Percentiles rank a stretch among this genome's conserved stretches.
phyloP scores from a whole-genome alignment of 129 eudicot species.

The Flaveria sonorensis region DNA sequence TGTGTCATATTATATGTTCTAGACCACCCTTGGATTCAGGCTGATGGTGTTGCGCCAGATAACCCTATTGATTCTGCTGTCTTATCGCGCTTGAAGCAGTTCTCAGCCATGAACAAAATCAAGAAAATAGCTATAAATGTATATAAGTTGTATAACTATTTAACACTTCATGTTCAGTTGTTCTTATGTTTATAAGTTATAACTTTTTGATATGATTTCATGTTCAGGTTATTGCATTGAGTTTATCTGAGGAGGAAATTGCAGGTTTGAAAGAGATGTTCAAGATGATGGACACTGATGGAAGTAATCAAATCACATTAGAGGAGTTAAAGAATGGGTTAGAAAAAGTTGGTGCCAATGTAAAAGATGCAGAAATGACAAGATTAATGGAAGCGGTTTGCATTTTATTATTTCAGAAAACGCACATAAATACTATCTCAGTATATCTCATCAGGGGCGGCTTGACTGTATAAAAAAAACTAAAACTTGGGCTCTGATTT shows the following conservation, averaged over 20 bases:
- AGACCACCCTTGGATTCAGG: slow-evolving; percentile 22
- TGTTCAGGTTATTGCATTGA: slow-evolving; percentile 10
- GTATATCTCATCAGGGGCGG: background rate
- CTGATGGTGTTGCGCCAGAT: slow-evolving; percentile 16
- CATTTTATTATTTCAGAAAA: background rate
- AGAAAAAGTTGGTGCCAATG: slow-evolving; percentile 16
- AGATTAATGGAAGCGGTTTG: slow-evolving; percentile 21
- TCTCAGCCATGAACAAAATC: slow-evolving; percentile 13
- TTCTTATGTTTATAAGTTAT: background rate
- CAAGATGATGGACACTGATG: slow-evolving; percentile 15
- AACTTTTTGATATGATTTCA: background rate
- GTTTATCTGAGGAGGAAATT: slow-evolving; percentile 18
- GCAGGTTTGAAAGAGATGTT: slow-evolving; percentile 16
- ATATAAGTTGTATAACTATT: background rate
- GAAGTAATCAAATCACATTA: slow-evolving; percentile 17
- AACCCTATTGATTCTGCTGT: slow-evolving; percentile 11
- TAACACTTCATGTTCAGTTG: background rate
- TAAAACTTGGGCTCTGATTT: too few relatives aligned
- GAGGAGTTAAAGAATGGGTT: slow-evolving; percentile 2
- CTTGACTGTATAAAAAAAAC: background rate
- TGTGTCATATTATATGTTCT: background rate
- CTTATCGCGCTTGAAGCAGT: slow-evolving; percentile 11
- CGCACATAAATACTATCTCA: background rate
- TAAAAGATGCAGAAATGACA: slow-evolving; percentile 19
- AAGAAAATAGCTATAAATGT: slow-evolving; percentile 17